Evolutionary conservation across 2,329 filamentous ascomycete genomes (phyloP), one percentile per base, ranked within the genome.

Genomic region (Penicillium polonicum): DNA sequence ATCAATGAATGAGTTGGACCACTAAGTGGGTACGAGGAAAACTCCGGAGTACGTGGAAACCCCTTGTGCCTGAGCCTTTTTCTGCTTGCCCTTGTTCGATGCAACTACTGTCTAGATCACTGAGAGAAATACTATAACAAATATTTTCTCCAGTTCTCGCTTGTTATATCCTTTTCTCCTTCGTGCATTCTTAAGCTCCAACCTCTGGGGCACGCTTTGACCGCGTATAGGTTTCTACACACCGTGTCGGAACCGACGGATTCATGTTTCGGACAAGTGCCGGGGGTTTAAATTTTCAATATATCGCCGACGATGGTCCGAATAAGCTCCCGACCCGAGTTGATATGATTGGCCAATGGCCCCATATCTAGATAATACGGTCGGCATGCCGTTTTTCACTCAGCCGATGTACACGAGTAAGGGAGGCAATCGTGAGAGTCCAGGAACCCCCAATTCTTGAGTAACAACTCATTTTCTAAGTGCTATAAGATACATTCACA

Each of bases 241-340:
- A 55, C 64, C 50, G 8, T 52, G 10, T 27, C 31, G 33, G 35
- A 41, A 60, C 33, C 17, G 29, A 27, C 27, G 19, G n/a, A 46
- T 53, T 25, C 56, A 51, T 31, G 9, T 38, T 48, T 66, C 60
- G 64, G 64, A 38, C 45, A 45, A 23, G 3, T 41, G 25, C 55
- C 46, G 52, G 50, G 31, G 27, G 12, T 17, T 45, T 27, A 38
- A 38, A 6, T n/a, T 48, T 54, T 31, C 13, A 19, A 51, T 42
- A 57, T 65, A 61, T 54, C 41, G 29, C 62, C 64, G 62, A 66
- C 52, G 55, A 66, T 50, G 45, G 45, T 23, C 64, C 64, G 64
- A 66, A 44, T 48, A 49, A 62, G 44, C 52, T 51, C 49, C 64
- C 60, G 60, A 60, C 19, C 56, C 58, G 48, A 46, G 15, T 59